Base-by-base conservation (phyloP, 164 flowering plant genomes). In the Vitis rotundifolia region DNA sequence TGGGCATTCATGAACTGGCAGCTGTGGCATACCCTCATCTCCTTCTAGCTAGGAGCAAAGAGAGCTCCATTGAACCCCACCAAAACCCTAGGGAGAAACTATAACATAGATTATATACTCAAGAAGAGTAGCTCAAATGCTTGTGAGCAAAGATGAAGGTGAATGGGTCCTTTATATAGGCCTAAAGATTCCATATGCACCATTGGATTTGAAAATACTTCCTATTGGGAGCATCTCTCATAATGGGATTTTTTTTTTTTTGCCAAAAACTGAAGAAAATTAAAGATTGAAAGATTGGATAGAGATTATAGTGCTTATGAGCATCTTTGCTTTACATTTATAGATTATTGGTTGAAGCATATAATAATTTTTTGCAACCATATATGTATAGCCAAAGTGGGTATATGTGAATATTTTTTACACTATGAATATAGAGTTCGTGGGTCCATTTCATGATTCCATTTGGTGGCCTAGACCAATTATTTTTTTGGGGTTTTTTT, bases 1-100 rank as follows among this genome's bases (percentile, higher is more conserved):
- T 16, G 65, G 80, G 80, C 63, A 70, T 70, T 52, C 80, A 73
- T 78, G 80, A 74, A 71, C 75, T 60, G 60, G 73, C 80, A 78
- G 77, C 69, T 65, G 74, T 67, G 68, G 63, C 11, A 19, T 58
- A 70, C 72, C 72, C 10, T 74, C 75, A 69, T 51, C 55, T 74
- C 80, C 72, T 71, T 68, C 74, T 69, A 71, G 64, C 5, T 31
- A 71, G 80, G 69, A 74, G 80, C 57, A 57, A 0, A 58, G 75
- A 64, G 77, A 74, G 72, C 75, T 16, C 77, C 70, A 28, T 37
- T 66, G 8, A n/a, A 19, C 72, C 66, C 56, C 59, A 37, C 61
- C 28, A 66, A 54, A 55, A 69, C 58, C 49, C 57, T 14, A 69
- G 18, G 16, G 11, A 37, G 10, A 49, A 0, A 49, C 15, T 5